A percentile compares a stretch with the other conserved stretches of the same genome.
phyloP scores from a whole-genome alignment of 225 moss, liverwort and hornwort species.

The Ulota crispa region DNA sequence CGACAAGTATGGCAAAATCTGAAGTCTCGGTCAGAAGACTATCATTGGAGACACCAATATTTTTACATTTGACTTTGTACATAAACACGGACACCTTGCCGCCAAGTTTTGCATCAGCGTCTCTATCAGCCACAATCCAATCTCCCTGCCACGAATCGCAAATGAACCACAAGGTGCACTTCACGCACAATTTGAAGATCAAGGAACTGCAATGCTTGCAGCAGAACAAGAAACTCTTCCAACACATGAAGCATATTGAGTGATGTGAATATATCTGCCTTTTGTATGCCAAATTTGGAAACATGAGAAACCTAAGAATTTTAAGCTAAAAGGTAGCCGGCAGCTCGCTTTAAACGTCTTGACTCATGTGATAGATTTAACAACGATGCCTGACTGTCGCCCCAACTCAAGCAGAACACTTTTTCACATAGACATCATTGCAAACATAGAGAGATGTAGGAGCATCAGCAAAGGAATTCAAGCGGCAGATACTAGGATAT shows the following conservation, averaged over 20 bases:
- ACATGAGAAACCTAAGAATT: background rate
- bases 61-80: constrained; percentile 95
- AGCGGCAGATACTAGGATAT: background rate
- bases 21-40: constrained; percentile 87
- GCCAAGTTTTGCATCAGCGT: constrained; percentile 46
- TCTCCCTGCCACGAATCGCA: constrained; percentile 62
- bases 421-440: background rate
- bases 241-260: background rate
- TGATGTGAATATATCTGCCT: background rate
- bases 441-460: background rate
- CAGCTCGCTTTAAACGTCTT: background rate
- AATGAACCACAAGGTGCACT: background rate
- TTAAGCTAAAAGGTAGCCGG: background rate
- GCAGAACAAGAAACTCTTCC: background rate
- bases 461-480: background rate
- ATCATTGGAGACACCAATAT: constrained; percentile 82
- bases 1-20: constrained; percentile 88
- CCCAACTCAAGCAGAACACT: background rate
- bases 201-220: background rate
- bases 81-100: constrained; percentile 68
- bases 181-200: background rate
- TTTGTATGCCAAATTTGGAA: background rate
- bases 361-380: background rate
- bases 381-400: background rate
- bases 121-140: constrained; percentile 83